Conservation (phyloP, 1,284 basidiomycete genomes). For the Trichosporon faecale region DNA sequence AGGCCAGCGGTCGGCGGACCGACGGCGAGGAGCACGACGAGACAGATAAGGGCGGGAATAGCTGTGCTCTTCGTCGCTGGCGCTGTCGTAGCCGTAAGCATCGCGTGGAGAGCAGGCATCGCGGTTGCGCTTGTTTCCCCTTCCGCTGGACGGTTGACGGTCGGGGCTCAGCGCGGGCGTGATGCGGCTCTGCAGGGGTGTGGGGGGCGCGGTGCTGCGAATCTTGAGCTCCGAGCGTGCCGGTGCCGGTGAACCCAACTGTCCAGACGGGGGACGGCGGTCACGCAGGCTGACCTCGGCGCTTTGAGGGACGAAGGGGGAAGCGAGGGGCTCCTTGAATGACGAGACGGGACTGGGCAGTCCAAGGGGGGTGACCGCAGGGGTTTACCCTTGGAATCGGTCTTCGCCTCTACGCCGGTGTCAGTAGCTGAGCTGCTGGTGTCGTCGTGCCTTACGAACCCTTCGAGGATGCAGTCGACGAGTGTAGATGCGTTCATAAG, state of each 20-base stretch:
- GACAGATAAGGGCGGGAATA: neutral
- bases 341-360: too few species aligned
- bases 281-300: too few species aligned
- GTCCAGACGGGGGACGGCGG: too few species aligned
- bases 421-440: neutral
- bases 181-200: neutral
- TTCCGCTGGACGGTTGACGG: neutral
- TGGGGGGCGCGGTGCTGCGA: neutral
- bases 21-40: neutral
- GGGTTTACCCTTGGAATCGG: too few species aligned
- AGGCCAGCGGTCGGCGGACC: neutral
- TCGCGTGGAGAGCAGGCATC: neutral
- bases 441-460: neutral
- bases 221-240: neutral
- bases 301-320: neutral
- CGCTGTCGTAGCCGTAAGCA: neutral
- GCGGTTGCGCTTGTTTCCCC: neutral
- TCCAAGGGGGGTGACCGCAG: too few species aligned
- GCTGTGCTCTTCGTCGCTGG: neutral
- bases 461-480: neutral
- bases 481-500: neutral
- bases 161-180: neutral
- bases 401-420: neutral
- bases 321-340: neutral
- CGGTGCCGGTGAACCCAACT: too few species aligned